Conservation (phyloP, 2,329 filamentous ascomycete species). For the Helotiales sp. region DNA sequence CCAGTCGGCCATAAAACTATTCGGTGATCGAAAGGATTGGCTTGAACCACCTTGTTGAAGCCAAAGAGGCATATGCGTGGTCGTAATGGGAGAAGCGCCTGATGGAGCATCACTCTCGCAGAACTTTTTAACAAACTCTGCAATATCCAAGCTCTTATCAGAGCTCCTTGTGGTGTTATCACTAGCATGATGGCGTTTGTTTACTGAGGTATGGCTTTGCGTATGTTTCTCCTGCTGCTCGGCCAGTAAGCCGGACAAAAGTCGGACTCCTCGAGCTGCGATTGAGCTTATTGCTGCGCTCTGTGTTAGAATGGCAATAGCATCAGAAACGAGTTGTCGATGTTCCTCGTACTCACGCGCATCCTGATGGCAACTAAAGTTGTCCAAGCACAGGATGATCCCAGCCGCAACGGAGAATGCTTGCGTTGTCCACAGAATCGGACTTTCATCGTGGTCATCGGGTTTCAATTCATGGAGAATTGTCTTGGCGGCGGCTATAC, state of each 20-base stretch:
- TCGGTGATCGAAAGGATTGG: background rate
- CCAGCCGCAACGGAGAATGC: conserved; percentile 24
- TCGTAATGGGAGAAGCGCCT: conserved; percentile 13
- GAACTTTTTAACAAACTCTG: conserved; percentile 33
- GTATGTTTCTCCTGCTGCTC: conserved; percentile 17
- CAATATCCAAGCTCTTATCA: conserved; percentile 30
- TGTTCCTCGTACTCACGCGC: conserved; percentile 34
- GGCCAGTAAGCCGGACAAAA: conserved; percentile 38
- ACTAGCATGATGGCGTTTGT: background rate
- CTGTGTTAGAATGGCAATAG: conserved; percentile 35
- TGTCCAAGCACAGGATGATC: conserved; percentile 36
- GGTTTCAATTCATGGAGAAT: conserved; percentile 24
- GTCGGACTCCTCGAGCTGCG: conserved; percentile 39
- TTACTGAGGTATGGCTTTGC: background rate
- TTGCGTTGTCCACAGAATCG: conserved; percentile 22
- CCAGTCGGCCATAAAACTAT: background rate
- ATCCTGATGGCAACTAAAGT: conserved; percentile 30
- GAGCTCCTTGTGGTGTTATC: conserved; percentile 5
- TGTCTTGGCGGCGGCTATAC: conserved; percentile 24
- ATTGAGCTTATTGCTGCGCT: conserved; percentile 40
- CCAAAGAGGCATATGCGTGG: conserved; percentile 16
- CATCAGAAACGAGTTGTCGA: conserved; percentile 35
- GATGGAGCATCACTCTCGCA: conserved; percentile 24
- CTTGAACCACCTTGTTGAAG: conserved; percentile 13
- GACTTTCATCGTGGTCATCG: conserved; percentile 14